These are phyloP conservation scores for Aspergillus ochraceoroseus DNA, from an alignment of 2,329 filamentous ascomycete genomes.

Conservation along the genomic window DNA sequence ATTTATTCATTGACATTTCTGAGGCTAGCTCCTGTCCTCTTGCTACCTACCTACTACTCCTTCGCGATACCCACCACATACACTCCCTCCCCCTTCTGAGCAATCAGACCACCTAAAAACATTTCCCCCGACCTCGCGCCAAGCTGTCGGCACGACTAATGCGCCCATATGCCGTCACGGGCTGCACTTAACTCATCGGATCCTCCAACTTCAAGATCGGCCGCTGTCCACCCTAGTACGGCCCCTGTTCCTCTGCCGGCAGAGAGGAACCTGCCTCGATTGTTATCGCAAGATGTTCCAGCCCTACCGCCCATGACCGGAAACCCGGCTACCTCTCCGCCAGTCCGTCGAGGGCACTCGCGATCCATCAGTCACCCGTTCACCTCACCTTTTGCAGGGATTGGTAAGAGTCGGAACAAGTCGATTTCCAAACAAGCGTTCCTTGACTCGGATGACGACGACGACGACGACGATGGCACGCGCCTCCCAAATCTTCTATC, in stretches of 20 bases:
- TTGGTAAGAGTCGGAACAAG: constrained; percentile 50
- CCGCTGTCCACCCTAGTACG: constrained; percentile 20
- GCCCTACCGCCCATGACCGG: constrained; percentile 22
- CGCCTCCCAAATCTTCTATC: constrained; percentile 33
- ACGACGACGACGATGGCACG: constrained; percentile 26
- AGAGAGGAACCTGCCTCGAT: constrained; percentile 21
- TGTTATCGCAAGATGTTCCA: constrained; percentile 27
- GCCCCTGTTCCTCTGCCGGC: constrained; percentile 16
- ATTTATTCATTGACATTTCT: not conserved
- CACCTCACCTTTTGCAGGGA: constrained; percentile 62
- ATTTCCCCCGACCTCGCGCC: constrained; percentile 1
- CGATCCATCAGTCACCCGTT: constrained; percentile 79
- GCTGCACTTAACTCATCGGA: constrained; percentile 31
- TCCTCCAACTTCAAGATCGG: constrained; percentile 25
- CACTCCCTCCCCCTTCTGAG: not conserved
- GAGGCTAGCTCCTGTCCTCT: not conserved
- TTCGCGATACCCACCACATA: not conserved
- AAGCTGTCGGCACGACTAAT: constrained; percentile 18
- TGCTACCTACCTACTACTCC: not conserved
- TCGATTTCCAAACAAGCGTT: constrained; percentile 44
- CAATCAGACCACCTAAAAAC: not conserved
- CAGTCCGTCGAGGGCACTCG: constrained; percentile 43
- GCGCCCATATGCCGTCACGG: constrained; percentile 39
- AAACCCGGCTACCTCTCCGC: constrained; percentile 17
- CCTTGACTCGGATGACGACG: constrained; percentile 45